phyloP scores from a whole-genome alignment of 1,284 basidiomycete genomes.

The Pyrrhoderma noxium region DNA sequence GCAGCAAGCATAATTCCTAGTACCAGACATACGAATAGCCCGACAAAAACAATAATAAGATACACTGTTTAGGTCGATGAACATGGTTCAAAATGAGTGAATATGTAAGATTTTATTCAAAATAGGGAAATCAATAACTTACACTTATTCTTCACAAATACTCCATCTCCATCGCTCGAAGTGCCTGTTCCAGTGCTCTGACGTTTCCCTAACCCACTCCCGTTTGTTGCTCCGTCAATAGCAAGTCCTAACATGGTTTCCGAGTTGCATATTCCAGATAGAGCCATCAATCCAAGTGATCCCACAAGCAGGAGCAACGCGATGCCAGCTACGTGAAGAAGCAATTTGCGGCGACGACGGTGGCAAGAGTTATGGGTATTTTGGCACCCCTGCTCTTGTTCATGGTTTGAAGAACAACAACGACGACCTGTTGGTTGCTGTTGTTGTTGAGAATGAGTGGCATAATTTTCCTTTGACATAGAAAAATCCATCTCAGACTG shows the following conservation, averaged over 20 bases:
- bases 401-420: not conserved
- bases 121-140: not conserved
- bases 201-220: conserved; percentile 4
- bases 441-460: not conserved
- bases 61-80: conserved; percentile 33
- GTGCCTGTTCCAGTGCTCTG: not conserved
- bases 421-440: not conserved
- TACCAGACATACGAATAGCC: conserved; percentile 61
- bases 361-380: conserved; percentile 10
- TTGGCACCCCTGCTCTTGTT: not conserved
- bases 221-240: conserved; percentile 4
- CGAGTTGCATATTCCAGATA: conserved; percentile 2
- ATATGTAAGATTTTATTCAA: no score
- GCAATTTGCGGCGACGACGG: conserved; percentile 1
- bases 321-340: conserved; percentile 4
- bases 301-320: conserved; percentile 1
- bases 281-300: not conserved
- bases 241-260: conserved; percentile 4
- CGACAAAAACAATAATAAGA: conserved; percentile 24
- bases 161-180: not conserved
- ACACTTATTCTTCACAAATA: conserved; percentile 18
- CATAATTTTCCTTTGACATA: not conserved
- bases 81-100: no score
- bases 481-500: conserved; percentile 15
- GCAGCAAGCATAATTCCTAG: conserved; percentile 41